Base-by-base conservation (phyloP, 495 filamentous ascomycete species). In the Parathielavia hyrcaniae region DNA sequence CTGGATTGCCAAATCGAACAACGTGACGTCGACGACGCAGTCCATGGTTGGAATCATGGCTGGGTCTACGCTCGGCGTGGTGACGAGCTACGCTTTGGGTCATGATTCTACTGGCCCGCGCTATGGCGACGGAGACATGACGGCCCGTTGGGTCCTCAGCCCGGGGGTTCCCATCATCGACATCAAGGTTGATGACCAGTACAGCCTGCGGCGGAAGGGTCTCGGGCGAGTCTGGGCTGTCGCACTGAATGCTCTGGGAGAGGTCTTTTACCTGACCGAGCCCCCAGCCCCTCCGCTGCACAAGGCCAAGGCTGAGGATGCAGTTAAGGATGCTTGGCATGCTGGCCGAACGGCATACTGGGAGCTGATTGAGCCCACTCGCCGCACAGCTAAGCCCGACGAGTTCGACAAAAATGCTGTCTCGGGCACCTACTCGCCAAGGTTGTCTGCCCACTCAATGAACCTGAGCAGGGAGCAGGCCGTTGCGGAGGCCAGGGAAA, bases 161-260 rank as follows among this genome's bases (percentile, higher is more conserved):
- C 95, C 93, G 2, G 93, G 93, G 43, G 89, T 98, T 6, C 93
- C 93, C 6, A 91, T 98, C 45, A 82, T 97, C 38, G 81, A 83
- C 14, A 85, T 98, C 58, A 82, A 83, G 36, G 86, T 96, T 5
- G 95, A 97, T 64, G 88, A 95, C 30, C 81, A 80, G 34, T 91
- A 87, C 67, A 88, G 82, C 23, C 63, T 78, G 17, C 81, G 81
- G 60, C 83, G 91, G 26, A 81, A 86, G 62, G 74, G 79, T 11
- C 77, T 84, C 45, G 78, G 81, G 20, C 85, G 90, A 30, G 81
- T 89, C 5, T 97, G 91, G 90, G 89, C 90, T 17, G 85, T 89
- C 35, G 87, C 81, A 32, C 73, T 98, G 40, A 97, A 98, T 66
- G 93, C 93, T 10, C 73, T 98, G 14, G 93, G 93, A 1, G 93